Evolutionary conservation across 768 basidiomycete species (phyloP).

Genomic region (Suillus spraguei): DNA sequence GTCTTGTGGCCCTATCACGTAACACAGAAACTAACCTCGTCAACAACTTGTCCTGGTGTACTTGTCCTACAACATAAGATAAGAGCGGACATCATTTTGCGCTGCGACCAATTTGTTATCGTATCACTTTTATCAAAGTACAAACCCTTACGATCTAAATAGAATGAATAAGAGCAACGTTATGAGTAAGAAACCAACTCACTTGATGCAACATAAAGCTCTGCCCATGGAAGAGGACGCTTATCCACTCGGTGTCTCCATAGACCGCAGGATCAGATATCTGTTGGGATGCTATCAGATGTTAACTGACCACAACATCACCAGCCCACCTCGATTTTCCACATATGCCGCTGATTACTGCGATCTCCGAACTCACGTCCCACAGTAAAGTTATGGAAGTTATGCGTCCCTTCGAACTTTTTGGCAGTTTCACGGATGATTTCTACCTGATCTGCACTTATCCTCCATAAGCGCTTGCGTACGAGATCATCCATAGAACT

Average conservation of each 20-base stretch:
- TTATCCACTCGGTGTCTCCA: slow-evolving; percentile 93
- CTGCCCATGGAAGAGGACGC: slow-evolving; percentile 92
- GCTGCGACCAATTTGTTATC: slow-evolving; percentile 46
- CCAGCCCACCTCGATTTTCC: slow-evolving; percentile 68
- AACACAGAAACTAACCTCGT: slow-evolving; percentile 50
- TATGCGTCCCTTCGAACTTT: slow-evolving; percentile 87
- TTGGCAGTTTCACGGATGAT: slow-evolving; percentile 56
- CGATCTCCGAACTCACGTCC: slow-evolving; percentile 82
- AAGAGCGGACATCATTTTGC: slow-evolving; percentile 94
- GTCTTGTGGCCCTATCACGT: background rate
- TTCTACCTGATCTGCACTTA: slow-evolving; percentile 52
- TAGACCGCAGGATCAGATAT: slow-evolving; percentile 86
- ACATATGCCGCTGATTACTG: slow-evolving; percentile 87
- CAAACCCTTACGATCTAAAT: slow-evolving; percentile 32
- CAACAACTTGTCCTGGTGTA: slow-evolving; percentile 74
- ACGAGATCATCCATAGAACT: slow-evolving; percentile 58
- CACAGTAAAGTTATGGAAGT: slow-evolving; percentile 98
- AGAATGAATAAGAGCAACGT: slow-evolving; percentile 26
- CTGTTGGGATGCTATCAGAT: slow-evolving; percentile 36
- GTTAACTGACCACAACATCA: background rate
- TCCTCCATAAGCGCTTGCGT: slow-evolving; percentile 77
- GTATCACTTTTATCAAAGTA: slow-evolving; percentile 1
- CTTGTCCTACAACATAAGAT: slow-evolving; percentile 78
- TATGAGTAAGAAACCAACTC: slow-evolving; percentile 26
- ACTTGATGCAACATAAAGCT: slow-evolving; percentile 99